phyloP scores from a whole-genome alignment of 441 rosid genomes.

The Melastoma candidum region DNA sequence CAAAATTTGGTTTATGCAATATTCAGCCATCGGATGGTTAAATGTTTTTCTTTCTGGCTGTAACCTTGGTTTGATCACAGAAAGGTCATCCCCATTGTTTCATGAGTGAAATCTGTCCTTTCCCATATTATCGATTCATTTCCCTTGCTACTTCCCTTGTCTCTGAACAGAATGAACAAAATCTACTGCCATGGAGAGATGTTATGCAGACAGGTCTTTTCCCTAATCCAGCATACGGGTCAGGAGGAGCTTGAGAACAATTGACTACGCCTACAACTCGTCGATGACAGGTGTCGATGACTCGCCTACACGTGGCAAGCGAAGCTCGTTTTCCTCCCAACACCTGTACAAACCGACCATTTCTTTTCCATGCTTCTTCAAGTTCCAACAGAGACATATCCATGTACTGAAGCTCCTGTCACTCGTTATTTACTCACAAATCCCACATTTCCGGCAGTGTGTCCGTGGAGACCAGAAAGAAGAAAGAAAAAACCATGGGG shows the following conservation, averaged over 20 bases:
- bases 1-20: background rate
- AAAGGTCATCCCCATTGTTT: too few relatives aligned
- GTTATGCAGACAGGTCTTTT: too few relatives aligned
- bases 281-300: conserved; percentile 5
- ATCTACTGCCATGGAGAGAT: too few relatives aligned
- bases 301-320: conserved; percentile 13
- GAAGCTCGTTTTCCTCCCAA: background rate
- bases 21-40: background rate
- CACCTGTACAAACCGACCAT: conserved; percentile 5
- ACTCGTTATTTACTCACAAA: background rate
- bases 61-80: too few relatives aligned
- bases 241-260: conserved; percentile 1
- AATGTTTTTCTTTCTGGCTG: too few relatives aligned
- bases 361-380: background rate
- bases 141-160: too few relatives aligned
- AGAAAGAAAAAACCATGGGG: conserved; percentile 28
- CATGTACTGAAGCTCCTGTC: background rate
- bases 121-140: too few relatives aligned
- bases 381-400: conserved; percentile 8
- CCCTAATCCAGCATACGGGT: conserved; percentile 1
- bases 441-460: background rate
- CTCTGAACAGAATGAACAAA: too few relatives aligned
- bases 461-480: background rate
- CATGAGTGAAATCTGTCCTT: too few relatives aligned
- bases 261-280: background rate